phyloP scores from a whole-genome alignment of 352 stramenopile species.

The Nothophytophthora sp. region DNA sequence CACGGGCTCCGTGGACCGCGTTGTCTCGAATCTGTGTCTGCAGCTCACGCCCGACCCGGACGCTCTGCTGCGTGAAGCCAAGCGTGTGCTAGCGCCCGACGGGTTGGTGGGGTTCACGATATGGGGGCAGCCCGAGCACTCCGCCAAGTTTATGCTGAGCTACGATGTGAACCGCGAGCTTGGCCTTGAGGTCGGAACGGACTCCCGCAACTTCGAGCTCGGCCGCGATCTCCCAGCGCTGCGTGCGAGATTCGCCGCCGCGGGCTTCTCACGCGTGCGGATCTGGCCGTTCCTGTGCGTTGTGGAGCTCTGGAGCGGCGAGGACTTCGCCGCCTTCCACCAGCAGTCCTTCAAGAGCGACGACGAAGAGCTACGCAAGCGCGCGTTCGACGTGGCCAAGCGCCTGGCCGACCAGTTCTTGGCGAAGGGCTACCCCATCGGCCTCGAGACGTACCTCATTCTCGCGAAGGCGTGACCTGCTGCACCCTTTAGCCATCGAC shows the following conservation, averaged over 20 bases:
- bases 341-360: slow-evolving; percentile 24
- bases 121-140: slow-evolving; percentile 49
- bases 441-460: slow-evolving; percentile 58
- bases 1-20: slow-evolving; percentile 42
- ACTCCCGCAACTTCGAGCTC: slow-evolving; percentile 48
- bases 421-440: slow-evolving; percentile 46
- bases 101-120: slow-evolving; percentile 59
- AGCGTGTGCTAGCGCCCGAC: slow-evolving; percentile 35
- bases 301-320: slow-evolving; percentile 47
- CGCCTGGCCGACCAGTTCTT: slow-evolving; percentile 54
- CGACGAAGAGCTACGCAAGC: slow-evolving; percentile 29
- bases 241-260: slow-evolving; percentile 24
- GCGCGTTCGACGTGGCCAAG: slow-evolving; percentile 29
- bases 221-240: slow-evolving; percentile 45
- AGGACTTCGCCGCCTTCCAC: slow-evolving; percentile 44
- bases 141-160: slow-evolving; percentile 34
- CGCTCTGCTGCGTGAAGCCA: slow-evolving; percentile 44
- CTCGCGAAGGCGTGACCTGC: slow-evolving; percentile 28
- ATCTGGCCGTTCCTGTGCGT: slow-evolving; percentile 59
- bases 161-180: slow-evolving; percentile 31
- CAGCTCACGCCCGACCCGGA: slow-evolving; percentile 51
- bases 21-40: slow-evolving; percentile 51
- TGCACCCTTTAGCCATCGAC: too few species aligned
- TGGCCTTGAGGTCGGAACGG: slow-evolving; percentile 22
- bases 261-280: slow-evolving; percentile 36